A percentile compares a stretch with the other conserved stretches of the same genome.
Conservation (phyloP, 2,329 filamentous ascomycete genomes). For the Emmonsiellopsis sp. region DNA sequence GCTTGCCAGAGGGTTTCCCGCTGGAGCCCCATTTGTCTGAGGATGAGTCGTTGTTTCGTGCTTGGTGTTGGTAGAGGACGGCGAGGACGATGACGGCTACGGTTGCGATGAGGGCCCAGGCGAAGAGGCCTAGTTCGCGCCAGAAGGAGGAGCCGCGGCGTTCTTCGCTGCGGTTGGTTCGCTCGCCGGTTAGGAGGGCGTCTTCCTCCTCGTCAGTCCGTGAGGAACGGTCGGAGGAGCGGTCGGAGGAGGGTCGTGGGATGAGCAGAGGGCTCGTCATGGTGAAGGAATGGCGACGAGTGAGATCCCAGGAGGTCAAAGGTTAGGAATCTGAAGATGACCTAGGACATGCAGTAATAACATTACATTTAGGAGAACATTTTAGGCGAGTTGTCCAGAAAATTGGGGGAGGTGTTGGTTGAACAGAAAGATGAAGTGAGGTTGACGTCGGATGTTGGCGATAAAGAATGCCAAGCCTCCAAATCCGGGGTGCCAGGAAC, state of each 20-base stretch:
- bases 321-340: too few relatives aligned
- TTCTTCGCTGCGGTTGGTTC: conserved; percentile 21
- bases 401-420: too few relatives aligned
- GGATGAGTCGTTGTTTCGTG: conserved; percentile 21
- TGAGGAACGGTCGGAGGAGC: conserved; percentile 48
- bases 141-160: conserved; percentile 47
- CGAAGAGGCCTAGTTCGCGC: conserved; percentile 68
- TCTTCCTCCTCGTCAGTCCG: conserved; percentile 53
- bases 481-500: too few relatives aligned
- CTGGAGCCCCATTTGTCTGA: conserved; percentile 27
- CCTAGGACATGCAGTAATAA: too few relatives aligned
- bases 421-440: too few relatives aligned
- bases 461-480: too few relatives aligned
- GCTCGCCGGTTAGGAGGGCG: conserved; percentile 51
- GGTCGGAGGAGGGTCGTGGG: conserved; percentile 47
- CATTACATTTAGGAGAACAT: too few relatives aligned
- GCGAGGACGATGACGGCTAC: conserved; percentile 69
- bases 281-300: conserved; percentile 1
- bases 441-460: too few relatives aligned
- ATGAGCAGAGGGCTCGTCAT: conserved; percentile 45
- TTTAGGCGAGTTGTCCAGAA: too few relatives aligned
- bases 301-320: too few relatives aligned
- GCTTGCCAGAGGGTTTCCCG: conserved; percentile 54
- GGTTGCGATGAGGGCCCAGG: conserved; percentile 76
- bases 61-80: conserved; percentile 64